These are phyloP conservation scores for Sclerotinia nivalis DNA, from an alignment of 2,329 filamentous ascomycete genomes.

Conservation along the genomic window DNA sequence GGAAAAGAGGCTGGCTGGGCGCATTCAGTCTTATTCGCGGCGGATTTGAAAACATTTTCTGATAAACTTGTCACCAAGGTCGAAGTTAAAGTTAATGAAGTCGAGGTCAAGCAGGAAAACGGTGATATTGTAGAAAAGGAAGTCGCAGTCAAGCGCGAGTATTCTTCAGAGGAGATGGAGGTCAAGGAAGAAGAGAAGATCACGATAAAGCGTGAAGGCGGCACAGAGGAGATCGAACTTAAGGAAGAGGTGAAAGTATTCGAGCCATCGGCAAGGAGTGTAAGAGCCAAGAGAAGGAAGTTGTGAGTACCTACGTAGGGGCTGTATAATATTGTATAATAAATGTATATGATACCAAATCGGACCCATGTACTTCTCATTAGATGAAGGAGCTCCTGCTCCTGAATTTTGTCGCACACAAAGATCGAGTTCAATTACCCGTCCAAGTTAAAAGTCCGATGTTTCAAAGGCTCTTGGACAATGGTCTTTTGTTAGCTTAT, in stretches of 20 bases:
- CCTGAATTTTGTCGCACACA: not conserved
- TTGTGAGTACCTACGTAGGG: constrained; percentile 13
- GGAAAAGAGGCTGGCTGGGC: constrained; percentile 95
- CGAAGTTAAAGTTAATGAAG: constrained; percentile 50
- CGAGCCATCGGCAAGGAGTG: constrained; percentile 32
- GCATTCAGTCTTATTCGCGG: constrained; percentile 94
- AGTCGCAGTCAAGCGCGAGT: constrained; percentile 33
- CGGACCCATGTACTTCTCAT: not conserved
- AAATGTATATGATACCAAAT: not conserved
- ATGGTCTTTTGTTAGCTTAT: not conserved
- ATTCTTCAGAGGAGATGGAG: constrained; percentile 29
- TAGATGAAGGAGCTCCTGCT: not conserved
- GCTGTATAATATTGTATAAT: constrained; percentile 12
- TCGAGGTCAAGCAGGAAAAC: constrained; percentile 41
- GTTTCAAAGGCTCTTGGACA: constrained; percentile 2
- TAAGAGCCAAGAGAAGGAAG: constrained; percentile 37
- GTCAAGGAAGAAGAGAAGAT: constrained; percentile 17
- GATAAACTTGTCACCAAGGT: constrained; percentile 53
- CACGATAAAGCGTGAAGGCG: constrained; percentile 3
- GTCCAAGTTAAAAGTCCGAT: not conserved
- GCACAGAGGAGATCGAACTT: constrained; percentile 18
- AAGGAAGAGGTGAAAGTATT: constrained; percentile 29
- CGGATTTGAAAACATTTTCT: constrained; percentile 83
- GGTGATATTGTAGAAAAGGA: constrained; percentile 32
- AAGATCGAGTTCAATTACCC: not conserved